These are phyloP conservation scores for Flaveria ramosissima DNA, from an alignment of 129 eudicot species.

Conservation along the genomic window DNA sequence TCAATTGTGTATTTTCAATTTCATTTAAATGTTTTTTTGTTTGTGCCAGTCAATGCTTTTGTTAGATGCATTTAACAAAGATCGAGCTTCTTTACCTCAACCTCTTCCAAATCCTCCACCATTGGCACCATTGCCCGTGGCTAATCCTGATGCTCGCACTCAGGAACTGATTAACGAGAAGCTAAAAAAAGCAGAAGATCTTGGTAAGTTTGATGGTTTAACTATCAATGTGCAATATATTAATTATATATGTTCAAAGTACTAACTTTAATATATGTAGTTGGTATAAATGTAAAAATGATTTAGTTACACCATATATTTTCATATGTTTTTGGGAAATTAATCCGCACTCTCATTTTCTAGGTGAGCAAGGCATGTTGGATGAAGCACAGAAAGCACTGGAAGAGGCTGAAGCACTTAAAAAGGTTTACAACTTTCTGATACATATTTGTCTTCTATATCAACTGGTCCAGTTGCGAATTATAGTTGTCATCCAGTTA, in stretches of 20 bases:
- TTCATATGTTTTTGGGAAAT: neutral
- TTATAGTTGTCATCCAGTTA: conserved; percentile 10
- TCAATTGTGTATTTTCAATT: neutral
- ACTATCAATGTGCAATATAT: neutral
- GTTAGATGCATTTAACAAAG: conserved; percentile 92
- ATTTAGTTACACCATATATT: neutral
- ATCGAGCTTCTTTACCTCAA: conserved; percentile 92
- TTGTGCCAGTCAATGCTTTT: conserved; percentile 75
- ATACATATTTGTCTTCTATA: neutral
- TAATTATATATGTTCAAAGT: conserved; percentile 2
- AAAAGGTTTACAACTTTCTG: conserved; percentile 60
- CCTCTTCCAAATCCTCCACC: conserved; percentile 80
- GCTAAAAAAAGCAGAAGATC: conserved; percentile 94
- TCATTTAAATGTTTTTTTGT: conserved; percentile 6
- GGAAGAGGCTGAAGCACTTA: conserved; percentile 98
- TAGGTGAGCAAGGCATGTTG: conserved; percentile 96
- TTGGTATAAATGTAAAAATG: neutral
- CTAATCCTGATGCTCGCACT: conserved; percentile 83
- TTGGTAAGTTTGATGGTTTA: conserved; percentile 49
- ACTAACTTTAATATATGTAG: neutral
- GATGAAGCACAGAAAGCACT: conserved; percentile 94
- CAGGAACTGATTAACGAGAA: conserved; percentile 95
- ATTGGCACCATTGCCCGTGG: conserved; percentile 67
- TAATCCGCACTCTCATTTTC: conserved; percentile 13
- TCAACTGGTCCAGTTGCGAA: neutral